phyloP scores from a whole-genome alignment of 306 rosid genomes.

The Prunus campanulata region DNA sequence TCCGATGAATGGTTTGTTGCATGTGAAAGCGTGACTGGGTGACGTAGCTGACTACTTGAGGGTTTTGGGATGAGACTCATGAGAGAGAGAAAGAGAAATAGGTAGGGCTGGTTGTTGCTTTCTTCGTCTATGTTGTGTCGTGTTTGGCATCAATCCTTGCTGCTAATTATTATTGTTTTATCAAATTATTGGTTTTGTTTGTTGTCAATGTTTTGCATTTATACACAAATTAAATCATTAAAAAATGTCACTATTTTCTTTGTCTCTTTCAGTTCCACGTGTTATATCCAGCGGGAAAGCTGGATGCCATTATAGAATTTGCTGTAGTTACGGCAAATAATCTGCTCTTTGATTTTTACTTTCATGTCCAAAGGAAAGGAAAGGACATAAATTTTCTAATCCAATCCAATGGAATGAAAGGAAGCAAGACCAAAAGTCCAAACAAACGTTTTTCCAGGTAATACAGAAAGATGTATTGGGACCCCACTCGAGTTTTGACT shows the following conservation, averaged over 20 bases:
- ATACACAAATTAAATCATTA: background rate
- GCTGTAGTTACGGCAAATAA: conserved; percentile 18
- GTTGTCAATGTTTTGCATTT: background rate
- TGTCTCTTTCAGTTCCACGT: conserved; percentile 11
- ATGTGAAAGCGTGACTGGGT: background rate
- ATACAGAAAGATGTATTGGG: no score
- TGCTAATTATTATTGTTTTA: background rate
- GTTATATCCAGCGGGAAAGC: conserved; percentile 33
- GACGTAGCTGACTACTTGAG: background rate
- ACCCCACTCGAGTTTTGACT: no score
- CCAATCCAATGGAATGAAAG: no score
- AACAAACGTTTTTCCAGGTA: no score
- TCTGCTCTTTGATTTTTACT: background rate
- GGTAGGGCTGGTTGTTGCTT: background rate
- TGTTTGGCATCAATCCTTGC: background rate
- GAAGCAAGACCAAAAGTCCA: no score
- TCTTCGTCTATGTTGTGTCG: background rate
- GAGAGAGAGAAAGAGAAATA: background rate
- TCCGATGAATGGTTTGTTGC: background rate
- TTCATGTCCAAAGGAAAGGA: no score
- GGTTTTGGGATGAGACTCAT: background rate
- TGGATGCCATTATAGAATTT: conserved; percentile 8
- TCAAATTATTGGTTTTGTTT: background rate
- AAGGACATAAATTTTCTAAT: no score
- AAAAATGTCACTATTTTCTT: background rate